Evolutionary conservation across 2,329 filamentous ascomycete genomes (phyloP).

Genomic region (Cercospora berteroae): DNA sequence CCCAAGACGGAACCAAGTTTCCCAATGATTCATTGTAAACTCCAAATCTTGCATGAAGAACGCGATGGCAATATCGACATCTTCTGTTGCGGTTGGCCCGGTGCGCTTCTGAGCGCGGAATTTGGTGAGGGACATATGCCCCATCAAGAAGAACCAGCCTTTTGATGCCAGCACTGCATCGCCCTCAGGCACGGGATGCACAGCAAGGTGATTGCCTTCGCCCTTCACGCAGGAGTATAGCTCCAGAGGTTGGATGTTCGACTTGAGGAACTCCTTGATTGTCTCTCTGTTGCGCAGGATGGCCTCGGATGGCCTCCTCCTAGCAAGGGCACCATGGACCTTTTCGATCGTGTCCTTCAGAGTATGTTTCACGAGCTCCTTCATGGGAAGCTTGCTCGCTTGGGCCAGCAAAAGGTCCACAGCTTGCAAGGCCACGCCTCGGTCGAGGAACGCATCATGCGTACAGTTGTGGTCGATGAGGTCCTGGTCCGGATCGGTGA

Average conservation of each 20-base stretch:
- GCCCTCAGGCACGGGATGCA: slow-evolving; percentile 61
- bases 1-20: slow-evolving; percentile 84
- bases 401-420: slow-evolving; percentile 81
- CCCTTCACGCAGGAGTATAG: slow-evolving; percentile 80
- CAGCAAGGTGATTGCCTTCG: slow-evolving; percentile 68
- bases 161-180: slow-evolving; percentile 69
- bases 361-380: slow-evolving; percentile 87
- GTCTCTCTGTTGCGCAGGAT: slow-evolving; percentile 86
- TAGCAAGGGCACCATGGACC: slow-evolving; percentile 81
- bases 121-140: slow-evolving; percentile 82
- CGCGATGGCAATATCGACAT: slow-evolving; percentile 75
- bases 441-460: slow-evolving; percentile 70
- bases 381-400: slow-evolving; percentile 79
- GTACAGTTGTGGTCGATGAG: slow-evolving; percentile 72
- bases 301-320: slow-evolving; percentile 71
- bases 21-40: slow-evolving; percentile 78
- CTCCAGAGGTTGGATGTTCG: slow-evolving; percentile 75
- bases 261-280: slow-evolving; percentile 76
- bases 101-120: slow-evolving; percentile 78
- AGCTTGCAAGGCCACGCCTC: slow-evolving; percentile 73
- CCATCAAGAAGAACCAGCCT: slow-evolving; percentile 90
- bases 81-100: slow-evolving; percentile 71
- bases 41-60: slow-evolving; percentile 81
- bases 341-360: slow-evolving; percentile 88
- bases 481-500: slow-evolving; percentile 39